These are phyloP conservation scores for Pleurotus salmoneostramineus DNA, from an alignment of 768 basidiomycete species.

Conservation along the genomic window DNA sequence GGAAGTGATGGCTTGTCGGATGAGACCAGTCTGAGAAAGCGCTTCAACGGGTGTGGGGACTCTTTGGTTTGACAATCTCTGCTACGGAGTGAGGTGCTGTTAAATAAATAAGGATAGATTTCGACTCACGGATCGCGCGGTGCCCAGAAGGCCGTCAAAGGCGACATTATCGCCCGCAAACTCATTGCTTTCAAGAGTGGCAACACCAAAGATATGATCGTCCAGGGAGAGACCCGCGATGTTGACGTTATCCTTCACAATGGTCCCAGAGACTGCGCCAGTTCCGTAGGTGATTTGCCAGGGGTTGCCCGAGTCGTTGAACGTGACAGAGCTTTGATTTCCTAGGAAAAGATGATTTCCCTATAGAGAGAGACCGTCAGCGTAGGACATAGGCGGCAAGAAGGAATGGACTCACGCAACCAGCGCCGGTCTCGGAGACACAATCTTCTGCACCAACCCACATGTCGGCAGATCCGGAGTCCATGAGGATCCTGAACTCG, in stretches of 20 bases:
- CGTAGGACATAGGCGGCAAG: no score
- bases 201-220: conserved; percentile 67
- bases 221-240: conserved; percentile 59
- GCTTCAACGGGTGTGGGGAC: conserved; percentile 70
- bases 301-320: conserved; percentile 42
- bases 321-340: conserved; percentile 53
- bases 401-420: conserved; percentile 20
- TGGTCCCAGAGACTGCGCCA: conserved; percentile 60
- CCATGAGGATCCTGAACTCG: conserved; percentile 59
- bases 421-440: conserved; percentile 34
- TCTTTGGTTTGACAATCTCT: conserved; percentile 63
- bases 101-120: background rate
- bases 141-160: conserved; percentile 76
- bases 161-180: conserved; percentile 47
- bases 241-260: conserved; percentile 58
- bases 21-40: conserved; percentile 52
- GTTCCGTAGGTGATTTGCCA: conserved; percentile 70
- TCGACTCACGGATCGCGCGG: conserved; percentile 60
- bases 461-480: conserved; percentile 66
- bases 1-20: conserved; percentile 64
- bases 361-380: conserved; percentile 15
- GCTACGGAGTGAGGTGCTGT: background rate
- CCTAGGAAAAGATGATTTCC: conserved; percentile 53
- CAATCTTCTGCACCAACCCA: conserved; percentile 63
- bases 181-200: conserved; percentile 52